phyloP scores from a whole-genome alignment of 345 rosid genomes.

The Lepidium aucheri region DNA sequence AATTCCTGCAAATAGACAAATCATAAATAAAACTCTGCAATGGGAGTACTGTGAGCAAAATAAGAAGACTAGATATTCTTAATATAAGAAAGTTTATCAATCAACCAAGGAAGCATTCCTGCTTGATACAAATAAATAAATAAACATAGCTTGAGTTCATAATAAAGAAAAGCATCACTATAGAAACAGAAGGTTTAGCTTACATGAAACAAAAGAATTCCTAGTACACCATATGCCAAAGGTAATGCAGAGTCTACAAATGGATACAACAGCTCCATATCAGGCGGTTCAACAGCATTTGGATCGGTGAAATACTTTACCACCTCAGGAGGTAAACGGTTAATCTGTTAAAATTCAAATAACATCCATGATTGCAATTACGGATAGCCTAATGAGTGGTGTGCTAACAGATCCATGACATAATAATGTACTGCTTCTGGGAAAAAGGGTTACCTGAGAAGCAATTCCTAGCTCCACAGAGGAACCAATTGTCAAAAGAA shows the following conservation, averaged over 20 bases:
- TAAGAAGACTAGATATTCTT: neutral
- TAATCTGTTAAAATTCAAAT: conserved; percentile 47
- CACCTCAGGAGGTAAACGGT: conserved; percentile 90
- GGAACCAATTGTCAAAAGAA: conserved; percentile 82
- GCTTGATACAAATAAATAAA: neutral
- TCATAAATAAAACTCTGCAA: neutral
- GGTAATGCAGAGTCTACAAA: conserved; percentile 94
- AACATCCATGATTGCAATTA: neutral
- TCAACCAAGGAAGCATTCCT: neutral
- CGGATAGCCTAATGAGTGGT: neutral
- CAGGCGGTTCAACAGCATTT: conserved; percentile 76
- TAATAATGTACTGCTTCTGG: neutral
- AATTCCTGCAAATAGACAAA: conserved; percentile 51
- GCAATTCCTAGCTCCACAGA: conserved; percentile 91
- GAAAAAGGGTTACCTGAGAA: conserved; percentile 57
- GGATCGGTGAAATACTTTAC: conserved; percentile 93
- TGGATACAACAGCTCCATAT: conserved; percentile 78
- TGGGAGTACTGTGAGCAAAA: neutral
- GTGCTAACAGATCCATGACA: neutral
- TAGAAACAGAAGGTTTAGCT: conserved; percentile 13
- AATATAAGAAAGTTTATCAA: neutral
- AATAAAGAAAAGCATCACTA: neutral
- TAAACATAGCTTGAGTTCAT: neutral
- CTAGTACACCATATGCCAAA: conserved; percentile 85
- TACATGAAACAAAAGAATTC: conserved; percentile 86